Base-by-base conservation (phyloP, 208 protist genomes). In the Crithidia brevicula region DNA sequence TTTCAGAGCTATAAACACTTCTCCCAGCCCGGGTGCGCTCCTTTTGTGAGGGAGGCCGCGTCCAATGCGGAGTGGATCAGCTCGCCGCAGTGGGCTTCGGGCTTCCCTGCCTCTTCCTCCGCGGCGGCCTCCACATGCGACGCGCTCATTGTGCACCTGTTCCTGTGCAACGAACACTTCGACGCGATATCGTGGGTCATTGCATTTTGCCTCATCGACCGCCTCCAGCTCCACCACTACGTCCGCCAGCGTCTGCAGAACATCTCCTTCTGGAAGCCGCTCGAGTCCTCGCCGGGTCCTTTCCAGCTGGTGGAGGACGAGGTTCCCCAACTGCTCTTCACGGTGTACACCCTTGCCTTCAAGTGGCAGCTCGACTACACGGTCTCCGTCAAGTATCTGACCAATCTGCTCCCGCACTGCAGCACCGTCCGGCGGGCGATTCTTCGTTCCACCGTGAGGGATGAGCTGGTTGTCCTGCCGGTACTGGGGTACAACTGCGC, bases 281-380 rank as follows among this genome's bases (percentile, higher is more conserved):
- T 18, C 31, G 23, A 51, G 11, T 52, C 31, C 5, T 5, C 30
- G 20, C 31, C 59, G 15, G 13, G 45, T 28, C 4, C 47, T 10
- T 53, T 71, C 15, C 42, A 20, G 9, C 13, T 76, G n/a, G 40
- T 42, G 42, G 28, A 31, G 42, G 58, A 64, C 1, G 28, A 50
- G 13, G 38, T 65, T 1, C 28, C 75, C 42, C 67, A 85, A 49
- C 68, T 70, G 23, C 58, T 95, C 22, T 91, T 95, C 59, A 81
- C 84, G 1, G 66, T 75, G 2, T 95, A 90, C 58, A 76, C 63
- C 25, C 56, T 95, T 0, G 86, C 89, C 3, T 79, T 90, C 46
- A 95, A 95, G 50, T 92, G 81, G 77, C 86, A 95, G 25, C 49
- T 88, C 22, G 89, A 95, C 54, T 89, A 81, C 69, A 76, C 50